Base-by-base conservation (phyloP, 371 early-diverging fungal species). In the Zopfochytrium polystomum region DNA sequence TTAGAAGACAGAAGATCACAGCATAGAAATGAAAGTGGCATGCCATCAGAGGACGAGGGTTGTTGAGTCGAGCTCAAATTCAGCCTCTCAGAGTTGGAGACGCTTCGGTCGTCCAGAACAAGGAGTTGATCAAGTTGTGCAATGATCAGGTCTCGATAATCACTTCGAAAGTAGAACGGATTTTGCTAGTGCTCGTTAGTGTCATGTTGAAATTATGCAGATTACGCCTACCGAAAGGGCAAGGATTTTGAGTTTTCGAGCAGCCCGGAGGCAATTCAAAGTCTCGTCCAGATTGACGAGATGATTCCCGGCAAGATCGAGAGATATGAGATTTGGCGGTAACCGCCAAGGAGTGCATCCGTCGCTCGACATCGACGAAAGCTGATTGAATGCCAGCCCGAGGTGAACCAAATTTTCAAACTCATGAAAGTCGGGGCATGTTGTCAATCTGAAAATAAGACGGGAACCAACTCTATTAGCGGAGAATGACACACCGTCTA, bases 271-370 rank as follows among this genome's bases (percentile, higher is more conserved):
- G 13, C 20, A 22, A 1, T 34, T 22, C 15, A 58, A 47, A 3
- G 67, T 67, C 20, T 58, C 67, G 1, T 30, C 50, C 15, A 67
- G 22, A 27, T 62, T 35, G 26, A 27, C 30, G 6, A 67, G 44
- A 15, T 57, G 35, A 35, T 67, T 67, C 25, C 67, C 62, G 20
- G 67, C 44, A 3, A 67, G 59, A 48, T 67, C 67, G 1, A 67
- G 53, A 1, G 67, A 67, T 2, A 58, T 38, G 13, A 67, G 20
- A 23, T 23, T 57, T 20, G 34, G 13, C 1, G 62, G 53, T n/a
- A n/a, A n/a, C n/a, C n/a, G n/a, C n/a, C n/a, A n/a, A n/a, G 58
- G 23, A 7, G 4, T 34, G 42, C 60, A 60, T 27, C 52, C 43
- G 33, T n/a, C 33, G 29, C 35, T 15, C 6, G 63, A 55, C n/a